A percentile compares a stretch with the other conserved stretches of the same genome.
These are phyloP conservation scores for Lactarius akahatsu DNA, from an alignment of 768 basidiomycete species.

Conservation along the genomic window DNA sequence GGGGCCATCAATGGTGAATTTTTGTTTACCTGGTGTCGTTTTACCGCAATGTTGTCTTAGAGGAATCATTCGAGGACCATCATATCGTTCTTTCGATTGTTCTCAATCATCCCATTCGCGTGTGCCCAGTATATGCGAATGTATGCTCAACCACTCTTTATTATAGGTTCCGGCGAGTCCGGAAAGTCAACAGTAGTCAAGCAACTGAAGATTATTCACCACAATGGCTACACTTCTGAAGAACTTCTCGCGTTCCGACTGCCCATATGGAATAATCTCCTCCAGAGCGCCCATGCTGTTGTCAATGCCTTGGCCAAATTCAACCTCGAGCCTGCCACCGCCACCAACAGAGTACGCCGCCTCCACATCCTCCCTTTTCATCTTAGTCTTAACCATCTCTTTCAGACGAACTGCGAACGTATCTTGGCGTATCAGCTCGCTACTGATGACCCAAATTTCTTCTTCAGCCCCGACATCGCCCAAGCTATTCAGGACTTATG, in stretches of 20 bases:
- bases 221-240: slow-evolving; percentile 77
- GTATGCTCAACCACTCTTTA: slow-evolving; percentile 4
- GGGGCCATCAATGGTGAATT: too few relatives aligned
- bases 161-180: slow-evolving; percentile 87
- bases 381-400: slow-evolving; percentile 29
- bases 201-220: slow-evolving; percentile 98
- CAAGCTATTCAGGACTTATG: slow-evolving; percentile 66
- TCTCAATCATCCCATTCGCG: neutral
- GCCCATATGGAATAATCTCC: slow-evolving; percentile 77
- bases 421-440: slow-evolving; percentile 54
- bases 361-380: slow-evolving; percentile 16
- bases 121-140: slow-evolving; percentile 6
- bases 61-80: too few relatives aligned
- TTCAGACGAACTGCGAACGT: slow-evolving; percentile 50
- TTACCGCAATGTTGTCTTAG: neutral
- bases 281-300: slow-evolving; percentile 86
- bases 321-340: slow-evolving; percentile 70
- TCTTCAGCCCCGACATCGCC: slow-evolving; percentile 60
- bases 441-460: slow-evolving; percentile 44
- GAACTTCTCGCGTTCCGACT: slow-evolving; percentile 76
- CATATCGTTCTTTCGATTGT: too few relatives aligned
- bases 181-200: slow-evolving; percentile 96
- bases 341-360: slow-evolving; percentile 55
- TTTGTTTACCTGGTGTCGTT: neutral
- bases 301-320: slow-evolving; percentile 85